These are phyloP conservation scores for Thymus quinquecostatus DNA, from an alignment of 257 asterid genomes.

Conservation along the genomic window DNA sequence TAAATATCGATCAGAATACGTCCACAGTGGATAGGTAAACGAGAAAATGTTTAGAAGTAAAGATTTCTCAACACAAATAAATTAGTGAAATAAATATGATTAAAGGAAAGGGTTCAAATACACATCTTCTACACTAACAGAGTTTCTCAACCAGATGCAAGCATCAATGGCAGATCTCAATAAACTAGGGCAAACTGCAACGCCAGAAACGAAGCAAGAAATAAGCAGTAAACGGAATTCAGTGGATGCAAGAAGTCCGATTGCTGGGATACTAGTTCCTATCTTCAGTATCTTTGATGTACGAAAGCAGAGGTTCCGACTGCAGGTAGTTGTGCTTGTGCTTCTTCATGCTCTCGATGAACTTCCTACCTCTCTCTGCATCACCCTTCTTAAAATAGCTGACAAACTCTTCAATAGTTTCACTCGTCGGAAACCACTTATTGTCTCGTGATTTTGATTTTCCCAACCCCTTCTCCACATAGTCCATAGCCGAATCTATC, in stretches of 20 bases:
- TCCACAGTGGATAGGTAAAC: too few relatives aligned
- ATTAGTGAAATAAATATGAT: too few relatives aligned
- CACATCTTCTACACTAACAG: too few relatives aligned
- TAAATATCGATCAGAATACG: too few relatives aligned
- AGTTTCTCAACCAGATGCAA: neutral
- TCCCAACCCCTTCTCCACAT: conserved; percentile 59
- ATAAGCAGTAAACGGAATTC: neutral
- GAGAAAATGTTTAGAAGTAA: too few relatives aligned
- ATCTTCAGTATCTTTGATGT: conserved; percentile 25
- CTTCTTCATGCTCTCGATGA: conserved; percentile 62
- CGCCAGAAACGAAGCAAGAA: neutral
- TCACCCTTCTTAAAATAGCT: conserved; percentile 54
- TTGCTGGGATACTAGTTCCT: conserved; percentile 5
- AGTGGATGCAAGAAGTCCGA: conserved; percentile 4
- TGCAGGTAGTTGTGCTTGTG: conserved; percentile 44
- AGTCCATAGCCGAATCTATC: conserved; percentile 62
- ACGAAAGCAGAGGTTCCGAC: conserved; percentile 42
- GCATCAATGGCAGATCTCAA: neutral
- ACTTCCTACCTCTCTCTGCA: conserved; percentile 46
- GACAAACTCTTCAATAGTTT: conserved; percentile 52
- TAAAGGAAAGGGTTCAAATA: too few relatives aligned
- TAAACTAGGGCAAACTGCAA: conserved; percentile 6
- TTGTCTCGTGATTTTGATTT: conserved; percentile 33
- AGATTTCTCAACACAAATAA: too few relatives aligned
- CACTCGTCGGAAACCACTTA: conserved; percentile 56